phyloP scores from a whole-genome alignment of 176 grass and related monocot species.

The Zea luxurians region DNA sequence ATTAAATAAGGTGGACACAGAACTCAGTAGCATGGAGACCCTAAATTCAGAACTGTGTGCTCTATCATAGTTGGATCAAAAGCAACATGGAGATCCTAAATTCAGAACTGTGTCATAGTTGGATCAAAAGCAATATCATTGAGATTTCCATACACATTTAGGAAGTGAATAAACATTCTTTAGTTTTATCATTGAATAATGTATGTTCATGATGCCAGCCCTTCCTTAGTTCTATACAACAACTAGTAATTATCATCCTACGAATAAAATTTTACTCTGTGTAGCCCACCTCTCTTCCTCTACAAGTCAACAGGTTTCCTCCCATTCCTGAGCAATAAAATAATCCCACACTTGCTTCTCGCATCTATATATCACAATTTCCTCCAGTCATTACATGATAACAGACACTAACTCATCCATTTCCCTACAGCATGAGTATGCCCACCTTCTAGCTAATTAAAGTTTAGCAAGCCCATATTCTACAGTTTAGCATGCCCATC shows the following conservation, averaged over 20 bases:
- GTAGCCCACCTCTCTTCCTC: conserved; percentile 10
- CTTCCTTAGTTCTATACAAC: background rate
- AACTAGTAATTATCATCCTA: background rate
- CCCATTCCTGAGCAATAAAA: background rate
- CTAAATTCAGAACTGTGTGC: background rate
- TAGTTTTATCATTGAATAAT: background rate
- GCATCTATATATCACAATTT: background rate
- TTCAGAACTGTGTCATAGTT: background rate
- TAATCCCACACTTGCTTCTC: background rate
- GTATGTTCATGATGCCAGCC: background rate
- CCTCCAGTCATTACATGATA: conserved; percentile 25
- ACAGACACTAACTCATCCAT: background rate
- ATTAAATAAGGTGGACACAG: background rate
- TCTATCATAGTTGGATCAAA: background rate
- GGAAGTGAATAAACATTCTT: background rate
- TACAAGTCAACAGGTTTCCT: background rate
- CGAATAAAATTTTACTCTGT: background rate
- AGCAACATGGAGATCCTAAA: background rate
- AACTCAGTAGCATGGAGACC: background rate
- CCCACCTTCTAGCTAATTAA: background rate
- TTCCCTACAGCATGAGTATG: background rate
- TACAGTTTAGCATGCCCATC: background rate
- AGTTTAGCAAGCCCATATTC: background rate
- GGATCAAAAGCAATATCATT: conserved; percentile 1
- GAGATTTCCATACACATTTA: background rate